A percentile compares a stretch with the other conserved stretches of the same genome.
Conservation (phyloP, 441 rosid species). For the Metrosideros polymorpha region DNA sequence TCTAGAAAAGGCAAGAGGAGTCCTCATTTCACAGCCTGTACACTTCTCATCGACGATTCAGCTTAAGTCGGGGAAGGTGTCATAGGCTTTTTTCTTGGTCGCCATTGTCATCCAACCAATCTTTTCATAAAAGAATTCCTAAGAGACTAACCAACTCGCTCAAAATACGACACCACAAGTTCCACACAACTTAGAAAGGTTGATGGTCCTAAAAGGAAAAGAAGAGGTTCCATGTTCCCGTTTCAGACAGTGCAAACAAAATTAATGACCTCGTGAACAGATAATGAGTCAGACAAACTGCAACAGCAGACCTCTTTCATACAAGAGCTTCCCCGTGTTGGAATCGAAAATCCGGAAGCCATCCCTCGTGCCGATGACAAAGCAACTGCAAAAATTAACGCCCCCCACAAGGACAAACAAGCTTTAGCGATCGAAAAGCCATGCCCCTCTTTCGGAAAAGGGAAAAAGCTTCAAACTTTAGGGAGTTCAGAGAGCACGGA, state of each 20-base stretch:
- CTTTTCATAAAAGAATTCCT: background rate
- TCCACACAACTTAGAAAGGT: background rate
- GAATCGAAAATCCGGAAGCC: conserved; percentile 77
- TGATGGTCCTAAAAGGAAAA: background rate
- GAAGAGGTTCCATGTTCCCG: background rate
- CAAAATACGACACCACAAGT: background rate
- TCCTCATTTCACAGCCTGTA: background rate
- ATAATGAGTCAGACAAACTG: background rate
- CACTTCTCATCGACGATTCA: background rate
- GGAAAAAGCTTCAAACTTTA: background rate
- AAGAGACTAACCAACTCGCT: background rate
- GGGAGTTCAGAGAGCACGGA: background rate
- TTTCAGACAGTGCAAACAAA: background rate
- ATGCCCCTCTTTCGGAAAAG: background rate
- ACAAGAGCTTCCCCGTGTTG: conserved; percentile 69
- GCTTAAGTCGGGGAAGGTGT: background rate
- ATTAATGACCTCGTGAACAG: background rate
- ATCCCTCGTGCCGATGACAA: conserved; percentile 58
- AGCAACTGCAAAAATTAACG: conserved; percentile 35
- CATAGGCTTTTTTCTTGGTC: background rate
- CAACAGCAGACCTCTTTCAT: conserved; percentile 54
- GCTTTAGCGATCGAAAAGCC: background rate
- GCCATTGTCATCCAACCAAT: background rate
- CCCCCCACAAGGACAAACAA: background rate
- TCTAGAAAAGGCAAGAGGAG: background rate